Percentiles rank a stretch among this genome's conserved stretches.
Conservation (phyloP, 768 basidiomycete species). For the Suillus variegatus region DNA sequence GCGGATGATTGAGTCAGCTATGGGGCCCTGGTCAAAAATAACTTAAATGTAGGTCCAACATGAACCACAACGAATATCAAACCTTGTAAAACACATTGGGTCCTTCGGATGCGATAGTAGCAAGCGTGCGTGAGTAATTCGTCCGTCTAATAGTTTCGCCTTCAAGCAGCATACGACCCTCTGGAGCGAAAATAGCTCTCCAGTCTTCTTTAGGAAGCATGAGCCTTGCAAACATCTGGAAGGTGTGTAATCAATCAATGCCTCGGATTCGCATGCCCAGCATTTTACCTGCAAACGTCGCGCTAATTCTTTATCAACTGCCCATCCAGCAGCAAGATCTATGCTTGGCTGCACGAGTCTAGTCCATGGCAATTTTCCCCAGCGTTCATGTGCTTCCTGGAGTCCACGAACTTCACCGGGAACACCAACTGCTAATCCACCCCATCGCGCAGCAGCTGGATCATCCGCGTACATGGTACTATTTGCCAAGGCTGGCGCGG, state of each 20-base stretch:
- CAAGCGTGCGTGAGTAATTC: conserved; percentile 78
- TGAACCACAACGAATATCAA: conserved; percentile 19
- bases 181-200: conserved; percentile 80
- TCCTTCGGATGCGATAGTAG: conserved; percentile 72
- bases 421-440: conserved; percentile 86
- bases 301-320: conserved; percentile 75
- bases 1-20: conserved; percentile 76
- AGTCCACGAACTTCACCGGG: conserved; percentile 92
- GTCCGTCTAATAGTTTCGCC: conserved; percentile 74
- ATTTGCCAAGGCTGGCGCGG: conserved; percentile 72
- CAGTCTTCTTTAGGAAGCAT: conserved; percentile 75
- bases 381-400: conserved; percentile 77
- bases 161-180: conserved; percentile 66
- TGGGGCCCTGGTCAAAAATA: conserved; percentile 55
- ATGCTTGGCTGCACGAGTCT: conserved; percentile 75
- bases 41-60: conserved; percentile 15
- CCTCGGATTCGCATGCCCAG: conserved; percentile 5
- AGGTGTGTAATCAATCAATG: conserved; percentile 8
- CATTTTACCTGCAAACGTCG: conserved; percentile 64
- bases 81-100: conserved; percentile 83
- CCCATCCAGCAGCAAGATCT: conserved; percentile 77
- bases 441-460: conserved; percentile 56
- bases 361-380: conserved; percentile 83
- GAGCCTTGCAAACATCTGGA: conserved; percentile 47
- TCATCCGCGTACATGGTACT: conserved; percentile 72